Evolutionary conservation across 1,139 yeast species (phyloP), one percentile per base, ranked within the genome.

Genomic region (Diutina scorzettiae): DNA sequence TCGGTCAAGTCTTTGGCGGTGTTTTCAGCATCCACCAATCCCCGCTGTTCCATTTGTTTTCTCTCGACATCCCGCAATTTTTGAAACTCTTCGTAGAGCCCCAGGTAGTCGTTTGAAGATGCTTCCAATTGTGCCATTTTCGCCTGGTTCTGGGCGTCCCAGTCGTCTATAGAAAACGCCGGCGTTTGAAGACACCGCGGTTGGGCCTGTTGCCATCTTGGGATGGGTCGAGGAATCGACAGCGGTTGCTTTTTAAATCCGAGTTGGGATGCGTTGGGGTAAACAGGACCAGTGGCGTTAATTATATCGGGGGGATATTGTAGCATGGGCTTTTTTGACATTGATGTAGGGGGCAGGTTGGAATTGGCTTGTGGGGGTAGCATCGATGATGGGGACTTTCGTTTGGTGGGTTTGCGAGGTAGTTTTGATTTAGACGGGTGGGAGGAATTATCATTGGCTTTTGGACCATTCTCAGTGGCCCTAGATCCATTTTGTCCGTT

Each of bases 21-120:
- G 50, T 86, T 87, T 50, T 87, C 95, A 34, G 81, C 83, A 58
- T 93, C 98, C 2, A 93, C 96, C 11, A 87, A 64, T 0, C 95
- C 94, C 43, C 78, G 63, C 1, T 64, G 60, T 53, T 89, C 96
- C 96, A 91, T 89, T 46, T 77, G 71, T 43, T 64, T 64, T 46
- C 98, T 65, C 59, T 91, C 98, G 6, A 57, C 58, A 33, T 83
- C 93, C 46, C 96, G 69, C 77, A 85, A 71, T 45, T 66, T 72
- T 53, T 81, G 93, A 45, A 84, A 71, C 43, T 63, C 69, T 47
- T 69, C 75, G 46, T 69, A 69, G 14, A 68, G 49, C 1, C 73
- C 73, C 48, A 66, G 75, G 43, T 49, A 59, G 48, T 69, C 75
- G 1, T 69, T 69, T 21, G 46, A 49, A 8, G 52, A 51, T 8